Evolutionary conservation across 2,329 filamentous ascomycete species (phyloP), one percentile per base, ranked within the genome.

Genomic region (Arthrobotrys megalospora): DNA sequence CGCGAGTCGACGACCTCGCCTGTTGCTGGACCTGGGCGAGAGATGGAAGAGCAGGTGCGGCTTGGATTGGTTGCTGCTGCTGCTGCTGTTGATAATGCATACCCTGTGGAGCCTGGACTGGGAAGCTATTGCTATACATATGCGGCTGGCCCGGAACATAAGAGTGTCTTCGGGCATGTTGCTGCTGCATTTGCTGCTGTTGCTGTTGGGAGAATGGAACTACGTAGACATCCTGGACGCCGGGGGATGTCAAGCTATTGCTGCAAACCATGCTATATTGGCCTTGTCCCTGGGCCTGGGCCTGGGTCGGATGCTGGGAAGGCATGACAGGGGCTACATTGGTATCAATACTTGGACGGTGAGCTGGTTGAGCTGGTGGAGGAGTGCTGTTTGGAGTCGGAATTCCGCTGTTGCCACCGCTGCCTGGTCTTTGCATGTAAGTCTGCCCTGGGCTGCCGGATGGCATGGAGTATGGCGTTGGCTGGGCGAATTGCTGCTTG

Each of bases 371-470:
- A 21, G 63, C 63, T 52, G 76, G 76, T 72, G 76, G 76, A 8
- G 76, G 76, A 34, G 76, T 79, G 63, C 69, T 72, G 41, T 72
- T 79, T 62, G 76, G 76, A 24, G 76, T 79, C 43, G 76, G 76
- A 65, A 72, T 79, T 19, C 67, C 75, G 28, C 66, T 43, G 21
- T 67, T 71, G 14, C 73, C 73, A 53, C 73, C 63, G 32, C 66
- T 77, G 36, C 64, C 72, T 53, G 73, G 66, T 53, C 73, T 71
- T 28, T 68, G 73, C 64, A 69, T 68, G 55, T 70, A 70, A 19
- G 52, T 70, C 21, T 69, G 72, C 7, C 64, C 66, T 14, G 72
- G 73, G 64, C 72, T 76, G 53, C 72, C 72, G 16, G 58, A 68
- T 19, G 68, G 53, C 12, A 72, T 50, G 47, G 63, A 38, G 52